phyloP scores from a whole-genome alignment of 2,329 filamentous ascomycete species.

The Penicillium occitanis region DNA sequence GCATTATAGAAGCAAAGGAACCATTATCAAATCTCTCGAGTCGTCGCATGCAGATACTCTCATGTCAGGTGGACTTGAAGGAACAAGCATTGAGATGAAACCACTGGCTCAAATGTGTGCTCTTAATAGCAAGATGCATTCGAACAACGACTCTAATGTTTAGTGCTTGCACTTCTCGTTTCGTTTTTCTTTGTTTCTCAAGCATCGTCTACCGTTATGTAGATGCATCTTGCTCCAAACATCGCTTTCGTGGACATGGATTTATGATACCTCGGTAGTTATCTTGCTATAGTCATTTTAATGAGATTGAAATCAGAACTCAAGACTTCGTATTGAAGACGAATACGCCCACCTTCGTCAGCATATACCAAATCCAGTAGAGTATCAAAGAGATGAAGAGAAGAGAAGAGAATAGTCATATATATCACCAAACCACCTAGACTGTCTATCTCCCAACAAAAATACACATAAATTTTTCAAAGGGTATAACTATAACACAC shows the following conservation, averaged over 20 bases:
- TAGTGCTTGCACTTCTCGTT: background rate
- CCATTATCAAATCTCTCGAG: background rate
- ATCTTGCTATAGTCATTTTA: background rate
- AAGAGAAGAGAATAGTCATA: constrained; percentile 10
- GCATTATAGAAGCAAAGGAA: constrained; percentile 8
- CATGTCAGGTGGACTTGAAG: background rate
- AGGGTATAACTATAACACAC: constrained; percentile 17
- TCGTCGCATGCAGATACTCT: constrained; percentile 5
- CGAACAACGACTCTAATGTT: constrained; percentile 11
- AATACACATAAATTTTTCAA: constrained; percentile 5
- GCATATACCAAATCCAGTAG: background rate
- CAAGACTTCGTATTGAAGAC: background rate
- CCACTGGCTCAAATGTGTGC: background rate
- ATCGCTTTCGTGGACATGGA: background rate
- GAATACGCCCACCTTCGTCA: background rate
- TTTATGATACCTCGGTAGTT: background rate
- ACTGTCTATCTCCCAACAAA: background rate
- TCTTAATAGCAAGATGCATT: background rate
- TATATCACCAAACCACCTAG: background rate
- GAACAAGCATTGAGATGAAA: background rate
- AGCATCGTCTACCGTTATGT: background rate
- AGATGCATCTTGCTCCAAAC: background rate
- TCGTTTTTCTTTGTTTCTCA: background rate
- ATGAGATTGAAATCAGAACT: background rate
- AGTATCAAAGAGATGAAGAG: background rate